Conservation (phyloP, 2,329 filamentous ascomycete genomes). For the Dryadomyces quercus-mongolicae region DNA sequence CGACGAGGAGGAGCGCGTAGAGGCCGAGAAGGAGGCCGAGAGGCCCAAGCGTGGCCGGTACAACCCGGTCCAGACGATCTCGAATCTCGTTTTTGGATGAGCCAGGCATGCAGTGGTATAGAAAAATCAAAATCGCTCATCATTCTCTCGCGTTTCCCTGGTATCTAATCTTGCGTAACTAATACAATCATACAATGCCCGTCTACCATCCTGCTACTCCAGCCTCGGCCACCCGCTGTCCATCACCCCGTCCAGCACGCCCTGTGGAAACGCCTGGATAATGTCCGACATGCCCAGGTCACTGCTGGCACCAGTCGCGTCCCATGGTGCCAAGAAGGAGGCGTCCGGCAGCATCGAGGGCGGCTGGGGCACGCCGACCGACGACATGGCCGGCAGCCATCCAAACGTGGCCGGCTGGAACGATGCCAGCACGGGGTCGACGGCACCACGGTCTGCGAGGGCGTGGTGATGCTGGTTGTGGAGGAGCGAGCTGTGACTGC, state of each 20-base stretch:
- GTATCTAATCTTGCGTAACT: background rate
- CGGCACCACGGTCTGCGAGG: background rate
- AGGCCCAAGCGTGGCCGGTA: background rate
- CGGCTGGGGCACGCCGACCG: background rate
- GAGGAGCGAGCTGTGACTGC: background rate
- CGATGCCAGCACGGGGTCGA: background rate
- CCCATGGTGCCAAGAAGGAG: background rate
- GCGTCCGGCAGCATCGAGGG: background rate
- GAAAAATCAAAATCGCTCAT: too few species aligned
- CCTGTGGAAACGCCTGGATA: constrained; percentile 1
- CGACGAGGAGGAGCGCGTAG: constrained; percentile 4
- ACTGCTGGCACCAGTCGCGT: background rate
- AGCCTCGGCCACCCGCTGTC: constrained; percentile 1
- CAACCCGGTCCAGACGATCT: background rate
- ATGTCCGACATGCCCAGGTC: constrained; percentile 1
- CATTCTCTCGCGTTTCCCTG: too few species aligned
- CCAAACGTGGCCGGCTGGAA: constrained; percentile 1
- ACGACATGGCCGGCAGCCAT: background rate
- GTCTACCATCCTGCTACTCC: background rate
- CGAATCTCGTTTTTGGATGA: background rate
- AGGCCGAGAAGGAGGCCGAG: background rate
- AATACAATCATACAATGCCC: too few species aligned
- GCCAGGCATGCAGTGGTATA: background rate
- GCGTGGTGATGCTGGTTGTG: background rate
- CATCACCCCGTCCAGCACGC: background rate